Conservation (phyloP, 495 filamentous ascomycete genomes). For the Lophiotrema nucula region DNA sequence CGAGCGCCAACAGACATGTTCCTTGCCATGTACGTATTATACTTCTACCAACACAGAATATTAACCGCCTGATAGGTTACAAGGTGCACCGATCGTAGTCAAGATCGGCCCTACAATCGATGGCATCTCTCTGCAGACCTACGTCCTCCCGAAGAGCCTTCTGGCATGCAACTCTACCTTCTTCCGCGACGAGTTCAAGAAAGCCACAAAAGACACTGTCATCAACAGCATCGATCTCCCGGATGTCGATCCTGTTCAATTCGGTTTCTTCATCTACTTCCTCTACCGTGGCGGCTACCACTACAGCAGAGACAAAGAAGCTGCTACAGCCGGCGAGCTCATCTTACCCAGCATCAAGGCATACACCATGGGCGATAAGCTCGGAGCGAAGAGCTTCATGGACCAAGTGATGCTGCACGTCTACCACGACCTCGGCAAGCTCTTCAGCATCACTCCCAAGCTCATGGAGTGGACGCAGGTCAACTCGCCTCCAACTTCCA, state of each 20-base stretch:
- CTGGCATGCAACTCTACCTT: no score
- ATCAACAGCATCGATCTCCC: not conserved
- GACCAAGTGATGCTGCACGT: not conserved
- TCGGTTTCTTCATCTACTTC: conserved; percentile 15
- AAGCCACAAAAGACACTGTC: no score
- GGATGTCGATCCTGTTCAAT: not conserved
- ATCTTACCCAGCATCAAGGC: not conserved
- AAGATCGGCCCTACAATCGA: no score
- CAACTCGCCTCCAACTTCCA: not conserved
- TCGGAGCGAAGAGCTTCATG: not conserved
- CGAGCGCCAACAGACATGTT: no score
- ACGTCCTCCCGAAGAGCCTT: no score
- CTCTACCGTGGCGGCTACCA: conserved; percentile 3
- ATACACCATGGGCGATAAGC: not conserved
- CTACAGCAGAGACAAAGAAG: not conserved
- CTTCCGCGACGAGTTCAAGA: no score
- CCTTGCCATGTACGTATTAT: no score
- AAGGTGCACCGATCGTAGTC: no score
- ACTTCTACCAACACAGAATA: no score
- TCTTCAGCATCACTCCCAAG: not conserved
- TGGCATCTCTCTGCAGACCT: no score
- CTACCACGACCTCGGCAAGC: not conserved
- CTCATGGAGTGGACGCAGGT: not conserved
- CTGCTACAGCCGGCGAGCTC: not conserved
- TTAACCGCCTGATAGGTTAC: no score